A percentile compares a stretch with the other conserved stretches of the same genome.
phyloP scores from a whole-genome alignment of 2,329 filamentous ascomycete species.

The Fulvia fulva region DNA sequence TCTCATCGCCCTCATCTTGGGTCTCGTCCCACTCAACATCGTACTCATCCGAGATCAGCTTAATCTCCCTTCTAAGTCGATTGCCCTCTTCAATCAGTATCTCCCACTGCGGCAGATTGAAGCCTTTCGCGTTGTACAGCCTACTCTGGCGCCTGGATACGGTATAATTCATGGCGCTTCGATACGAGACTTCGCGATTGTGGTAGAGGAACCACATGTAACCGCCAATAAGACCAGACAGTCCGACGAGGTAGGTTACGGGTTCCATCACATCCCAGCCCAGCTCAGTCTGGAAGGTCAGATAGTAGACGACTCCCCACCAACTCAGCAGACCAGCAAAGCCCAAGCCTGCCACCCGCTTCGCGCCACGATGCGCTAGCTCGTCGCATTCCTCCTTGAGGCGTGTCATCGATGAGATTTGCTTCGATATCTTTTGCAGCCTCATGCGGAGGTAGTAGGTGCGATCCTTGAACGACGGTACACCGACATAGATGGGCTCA shows the following conservation, averaged over 20 bases:
- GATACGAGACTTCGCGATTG: slow-evolving; percentile 80
- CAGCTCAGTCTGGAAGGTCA: slow-evolving; percentile 66
- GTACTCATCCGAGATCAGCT: slow-evolving; percentile 76
- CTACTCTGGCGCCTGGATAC: slow-evolving; percentile 72
- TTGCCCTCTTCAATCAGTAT: slow-evolving; percentile 75
- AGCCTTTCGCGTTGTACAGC: slow-evolving; percentile 70
- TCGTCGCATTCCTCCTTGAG: slow-evolving; percentile 79
- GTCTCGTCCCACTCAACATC: slow-evolving; percentile 67
- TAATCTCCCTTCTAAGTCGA: slow-evolving; percentile 70
- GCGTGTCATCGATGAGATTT: slow-evolving; percentile 65
- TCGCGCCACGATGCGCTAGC: slow-evolving; percentile 71
- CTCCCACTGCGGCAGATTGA: slow-evolving; percentile 76
- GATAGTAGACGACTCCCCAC: slow-evolving; percentile 75
- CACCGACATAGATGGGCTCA: slow-evolving; percentile 68
- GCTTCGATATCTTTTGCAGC: slow-evolving; percentile 65
- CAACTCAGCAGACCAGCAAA: slow-evolving; percentile 69
- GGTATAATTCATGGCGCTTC: slow-evolving; percentile 80
- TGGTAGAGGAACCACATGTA: slow-evolving; percentile 95
- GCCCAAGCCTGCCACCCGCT: slow-evolving; percentile 74
- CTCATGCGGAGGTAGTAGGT: slow-evolving; percentile 81
- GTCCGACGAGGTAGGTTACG: slow-evolving; percentile 82
- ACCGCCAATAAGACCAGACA: slow-evolving; percentile 80
- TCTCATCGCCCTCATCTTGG: slow-evolving; percentile 31
- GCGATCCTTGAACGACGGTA: slow-evolving; percentile 85
- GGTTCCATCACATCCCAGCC: slow-evolving; percentile 93